Percentiles rank a stretch among this genome's conserved stretches.
Evolutionary conservation across 345 rosid genomes (phyloP).

Genomic region (Brassica rapa): DNA sequence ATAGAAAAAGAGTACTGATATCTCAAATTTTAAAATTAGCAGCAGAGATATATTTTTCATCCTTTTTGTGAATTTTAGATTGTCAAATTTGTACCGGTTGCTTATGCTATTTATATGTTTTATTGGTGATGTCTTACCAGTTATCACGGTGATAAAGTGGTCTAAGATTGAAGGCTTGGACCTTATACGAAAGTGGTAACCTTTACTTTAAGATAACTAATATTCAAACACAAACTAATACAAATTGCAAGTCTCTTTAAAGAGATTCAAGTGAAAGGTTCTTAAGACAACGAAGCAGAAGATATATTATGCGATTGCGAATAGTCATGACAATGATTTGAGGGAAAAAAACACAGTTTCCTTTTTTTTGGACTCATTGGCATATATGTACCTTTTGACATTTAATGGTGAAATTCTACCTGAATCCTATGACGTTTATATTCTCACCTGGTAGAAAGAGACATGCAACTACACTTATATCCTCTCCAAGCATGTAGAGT

Average conservation of each 20-base stretch:
- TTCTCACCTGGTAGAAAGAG: not conserved
- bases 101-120: not conserved
- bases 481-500: not conserved
- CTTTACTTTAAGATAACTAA: constrained; percentile 8
- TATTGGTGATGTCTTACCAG: not conserved
- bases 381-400: constrained; percentile 20
- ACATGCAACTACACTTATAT: not conserved
- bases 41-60: not conserved
- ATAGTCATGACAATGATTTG: constrained; percentile 18
- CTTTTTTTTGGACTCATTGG: constrained; percentile 12
- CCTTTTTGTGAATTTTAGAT: not conserved
- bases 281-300: constrained; percentile 12
- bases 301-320: not conserved
- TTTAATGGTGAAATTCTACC: constrained; percentile 18
- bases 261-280: not conserved
- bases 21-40: not conserved
- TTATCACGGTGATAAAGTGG: not conserved
- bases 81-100: not conserved
- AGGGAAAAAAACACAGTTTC: not conserved
- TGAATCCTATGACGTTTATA: constrained; percentile 18
- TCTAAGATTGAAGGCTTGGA: constrained; percentile 14
- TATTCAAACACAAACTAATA: not conserved
- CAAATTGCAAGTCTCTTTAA: not conserved
- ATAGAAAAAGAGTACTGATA: not conserved
- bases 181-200: constrained; percentile 20